A percentile compares a stretch with the other conserved stretches of the same genome.
Conservation (phyloP, 2,329 filamentous ascomycete genomes). For the Metarhizium brunneum region DNA sequence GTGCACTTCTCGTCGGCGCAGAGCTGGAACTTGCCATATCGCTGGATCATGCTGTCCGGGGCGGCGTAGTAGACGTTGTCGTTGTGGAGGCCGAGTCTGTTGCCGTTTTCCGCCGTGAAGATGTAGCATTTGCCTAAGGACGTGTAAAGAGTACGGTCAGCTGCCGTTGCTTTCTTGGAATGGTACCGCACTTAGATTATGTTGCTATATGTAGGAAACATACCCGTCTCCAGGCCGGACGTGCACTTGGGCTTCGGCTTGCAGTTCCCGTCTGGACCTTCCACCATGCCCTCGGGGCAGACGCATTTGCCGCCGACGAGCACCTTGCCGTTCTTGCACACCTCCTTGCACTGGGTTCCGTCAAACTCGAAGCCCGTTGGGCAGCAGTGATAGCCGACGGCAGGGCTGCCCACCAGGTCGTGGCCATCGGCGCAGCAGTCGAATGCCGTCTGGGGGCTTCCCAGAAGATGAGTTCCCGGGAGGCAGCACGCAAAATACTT, state of each 20-base stretch:
- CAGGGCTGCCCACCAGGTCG: constrained; percentile 7
- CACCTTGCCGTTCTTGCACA: constrained; percentile 9
- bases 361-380: constrained; percentile 7
- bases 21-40: constrained; percentile 12
- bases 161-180: neutral
- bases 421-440: constrained; percentile 12
- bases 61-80: constrained; percentile 8
- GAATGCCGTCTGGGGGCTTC: constrained; percentile 9
- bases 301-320: constrained; percentile 9
- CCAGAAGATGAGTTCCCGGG: constrained; percentile 6
- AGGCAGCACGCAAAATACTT: constrained; percentile 9
- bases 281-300: constrained; percentile 6
- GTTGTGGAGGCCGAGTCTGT: constrained; percentile 7
- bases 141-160: neutral
- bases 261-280: neutral
- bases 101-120: constrained; percentile 8
- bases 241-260: constrained; percentile 2
- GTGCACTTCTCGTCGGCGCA: constrained; percentile 10
- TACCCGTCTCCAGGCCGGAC: constrained; percentile 1
- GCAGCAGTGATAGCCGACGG: constrained; percentile 11
- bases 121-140: constrained; percentile 10
- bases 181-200: too few species aligned
- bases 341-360: constrained; percentile 8
- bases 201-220: neutral
- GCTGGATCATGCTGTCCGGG: constrained; percentile 9